Conservation (phyloP, 192 early-diverging fungal genomes). For the Phlyctochytrium bullatum region DNA sequence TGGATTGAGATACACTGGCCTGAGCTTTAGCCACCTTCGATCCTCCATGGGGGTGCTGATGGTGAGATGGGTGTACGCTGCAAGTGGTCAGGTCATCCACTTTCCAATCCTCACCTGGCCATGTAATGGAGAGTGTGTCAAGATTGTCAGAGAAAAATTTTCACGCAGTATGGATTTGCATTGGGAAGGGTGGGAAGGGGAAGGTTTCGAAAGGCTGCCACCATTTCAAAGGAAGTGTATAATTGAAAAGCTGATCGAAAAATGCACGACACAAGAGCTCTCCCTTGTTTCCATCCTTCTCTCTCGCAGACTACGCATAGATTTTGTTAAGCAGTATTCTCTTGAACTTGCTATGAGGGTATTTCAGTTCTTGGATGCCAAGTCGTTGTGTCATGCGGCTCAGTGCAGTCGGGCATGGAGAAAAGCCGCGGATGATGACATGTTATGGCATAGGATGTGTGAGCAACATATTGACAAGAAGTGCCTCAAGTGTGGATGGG, state of each 20-base stretch:
- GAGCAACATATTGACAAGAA: constrained; percentile 96
- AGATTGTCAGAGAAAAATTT: neutral
- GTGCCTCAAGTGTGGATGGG: constrained; percentile 96
- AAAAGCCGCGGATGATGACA: constrained; percentile 83
- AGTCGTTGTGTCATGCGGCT: constrained; percentile 83
- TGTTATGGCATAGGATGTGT: constrained; percentile 96
- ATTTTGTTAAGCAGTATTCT: constrained; percentile 75
- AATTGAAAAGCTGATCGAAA: no score
- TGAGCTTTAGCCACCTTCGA: neutral
- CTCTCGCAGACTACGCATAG: constrained; percentile 57
- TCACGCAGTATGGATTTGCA: neutral
- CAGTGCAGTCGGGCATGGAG: constrained; percentile 85
- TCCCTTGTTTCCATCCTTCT: neutral
- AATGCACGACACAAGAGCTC: neutral
- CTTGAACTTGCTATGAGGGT: constrained; percentile 80
- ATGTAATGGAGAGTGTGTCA: neutral
- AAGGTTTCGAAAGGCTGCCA: no score
- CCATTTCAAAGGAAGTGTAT: no score
- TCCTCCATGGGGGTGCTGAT: no score
- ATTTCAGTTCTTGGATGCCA: constrained; percentile 88
- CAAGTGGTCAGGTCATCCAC: neutral
- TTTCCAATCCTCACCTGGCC: neutral
- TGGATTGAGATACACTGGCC: no score
- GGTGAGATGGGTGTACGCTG: neutral
- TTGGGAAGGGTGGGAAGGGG: no score